A percentile compares a stretch with the other conserved stretches of the same genome.
phyloP scores from a whole-genome alignment of 768 basidiomycete species.

The Agaricus sinodeliciosus region DNA sequence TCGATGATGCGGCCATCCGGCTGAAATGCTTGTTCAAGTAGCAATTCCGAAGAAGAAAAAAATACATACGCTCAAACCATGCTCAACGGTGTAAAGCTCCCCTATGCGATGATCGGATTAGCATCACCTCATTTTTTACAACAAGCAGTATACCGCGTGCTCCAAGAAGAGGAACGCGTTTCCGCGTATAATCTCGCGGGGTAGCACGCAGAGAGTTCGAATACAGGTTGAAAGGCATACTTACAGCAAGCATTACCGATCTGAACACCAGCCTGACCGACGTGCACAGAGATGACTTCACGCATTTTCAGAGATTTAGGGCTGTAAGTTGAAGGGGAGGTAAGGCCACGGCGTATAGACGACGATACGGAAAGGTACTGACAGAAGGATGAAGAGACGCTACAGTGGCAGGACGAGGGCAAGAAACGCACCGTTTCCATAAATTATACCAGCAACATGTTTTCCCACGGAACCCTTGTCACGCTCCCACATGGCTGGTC shows the following conservation, averaged over 20 bases:
- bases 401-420: constrained; percentile 39
- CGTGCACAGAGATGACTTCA: constrained; percentile 97
- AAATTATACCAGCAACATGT: constrained; percentile 29
- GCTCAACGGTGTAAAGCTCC: constrained; percentile 99
- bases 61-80: constrained; percentile 84
- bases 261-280: constrained; percentile 98
- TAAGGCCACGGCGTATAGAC: constrained; percentile 15
- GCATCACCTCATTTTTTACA: constrained; percentile 24
- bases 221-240: constrained; percentile 28
- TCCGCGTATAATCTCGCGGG: constrained; percentile 11
- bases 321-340: constrained; percentile 15
- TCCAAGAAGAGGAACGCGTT: constrained; percentile 28
- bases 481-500: constrained; percentile 26
- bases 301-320: constrained; percentile 47
- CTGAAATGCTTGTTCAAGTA: constrained; percentile 35
- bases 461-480: constrained; percentile 36
- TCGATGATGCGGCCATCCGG: constrained; percentile 91
- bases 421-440: constrained; percentile 34
- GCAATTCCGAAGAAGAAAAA: constrained; percentile 5
- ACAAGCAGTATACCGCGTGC: constrained; percentile 10
- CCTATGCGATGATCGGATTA: constrained; percentile 47
- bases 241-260: constrained; percentile 98
- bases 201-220: constrained; percentile 13
- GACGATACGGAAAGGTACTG: constrained; percentile 23
- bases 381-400: constrained; percentile 23